Evolutionary conservation across 2,329 filamentous ascomycete species (phyloP), one percentile per base, ranked within the genome.

Genomic region (Penicillium crustosum): DNA sequence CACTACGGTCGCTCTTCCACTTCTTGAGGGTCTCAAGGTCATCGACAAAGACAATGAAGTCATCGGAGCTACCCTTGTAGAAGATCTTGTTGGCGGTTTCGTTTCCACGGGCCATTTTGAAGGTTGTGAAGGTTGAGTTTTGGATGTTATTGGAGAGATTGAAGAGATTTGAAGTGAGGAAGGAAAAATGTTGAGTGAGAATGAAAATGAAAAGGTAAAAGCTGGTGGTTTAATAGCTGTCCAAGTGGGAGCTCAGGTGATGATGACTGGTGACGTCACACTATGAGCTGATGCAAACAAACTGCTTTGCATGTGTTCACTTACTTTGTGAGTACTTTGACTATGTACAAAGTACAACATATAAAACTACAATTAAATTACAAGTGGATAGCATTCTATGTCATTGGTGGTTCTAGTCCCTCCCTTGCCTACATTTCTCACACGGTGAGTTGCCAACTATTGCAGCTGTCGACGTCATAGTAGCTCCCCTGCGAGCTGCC

Each of bases 1-100:
- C 80, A 31, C 84, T 87, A 72, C 85, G 87, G 81, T 97, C 93
- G 5, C 74, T 79, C 81, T 87, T 86, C 93, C 93, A 97, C 76
- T 93, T 87, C 77, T 90, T 81, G 69, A 91, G 86, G 49, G 83
- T 81, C 60, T 89, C 73, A 17, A 77, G 48, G 56, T 73, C 71
- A 23, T 74, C 69, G 15, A 74, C 68, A 58, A 73, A 86, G 77
- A 90, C 79, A 68, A 89, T 78, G 73, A 88, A 90, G 78, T 89
- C 86, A 58, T 90, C 87, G 52, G 79, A 78, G 61, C 77, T 76
- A 78, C 91, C 91, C 84, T 92, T 90, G 87, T 86, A 92, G 85
- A 93, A 89, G 78, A 96, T 84, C 81, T 94, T 95, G 79, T 82
- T 82, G 76, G 88, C 84, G 60, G 76, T 74, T 64, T 83, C 82